phyloP scores from a whole-genome alignment of 371 early-diverging fungal genomes.

The Mucor sp. region DNA sequence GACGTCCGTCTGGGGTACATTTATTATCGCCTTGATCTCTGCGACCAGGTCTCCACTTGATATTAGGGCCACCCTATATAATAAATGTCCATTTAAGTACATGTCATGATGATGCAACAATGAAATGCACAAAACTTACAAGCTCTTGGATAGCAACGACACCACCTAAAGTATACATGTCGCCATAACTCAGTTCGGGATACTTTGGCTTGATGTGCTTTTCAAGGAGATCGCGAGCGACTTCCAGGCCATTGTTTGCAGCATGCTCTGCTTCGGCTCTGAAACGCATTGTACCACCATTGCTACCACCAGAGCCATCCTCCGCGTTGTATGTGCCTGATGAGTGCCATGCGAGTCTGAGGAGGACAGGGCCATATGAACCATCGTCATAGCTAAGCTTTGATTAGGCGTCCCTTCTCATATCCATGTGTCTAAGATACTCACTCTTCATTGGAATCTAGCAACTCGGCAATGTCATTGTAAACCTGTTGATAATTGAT shows the following conservation, averaged over 20 bases:
- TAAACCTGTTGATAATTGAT: slow-evolving; percentile 72
- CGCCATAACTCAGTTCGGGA: slow-evolving; percentile 74
- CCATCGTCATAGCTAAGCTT: slow-evolving; percentile 84
- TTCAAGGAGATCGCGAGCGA: slow-evolving; percentile 72
- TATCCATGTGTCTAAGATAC: slow-evolving; percentile 7
- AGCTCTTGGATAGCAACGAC: slow-evolving; percentile 28
- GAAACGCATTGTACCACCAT: slow-evolving; percentile 88
- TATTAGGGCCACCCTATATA: slow-evolving; percentile 66
- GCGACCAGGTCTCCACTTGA: slow-evolving; percentile 83
- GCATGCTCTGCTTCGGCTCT: slow-evolving; percentile 64
- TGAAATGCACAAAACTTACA: neutral
- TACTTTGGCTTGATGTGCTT: slow-evolving; percentile 69
- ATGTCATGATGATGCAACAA: neutral
- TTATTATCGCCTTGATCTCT: slow-evolving; percentile 55
- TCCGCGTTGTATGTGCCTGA: slow-evolving; percentile 88
- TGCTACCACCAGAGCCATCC: slow-evolving; percentile 86
- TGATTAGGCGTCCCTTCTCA: neutral
- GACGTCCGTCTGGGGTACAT: slow-evolving; percentile 78
- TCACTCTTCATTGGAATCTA: slow-evolving; percentile 70
- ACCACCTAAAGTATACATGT: slow-evolving; percentile 76
- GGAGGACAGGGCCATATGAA: slow-evolving; percentile 84
- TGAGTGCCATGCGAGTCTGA: slow-evolving; percentile 94
- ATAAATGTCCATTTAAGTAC: neutral
- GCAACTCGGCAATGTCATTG: slow-evolving; percentile 76
- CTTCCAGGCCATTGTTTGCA: slow-evolving; percentile 81